Evolutionary conservation across 441 rosid genomes (phyloP), one percentile per base, ranked within the genome.

Genomic region (Dalechampia spathulata): DNA sequence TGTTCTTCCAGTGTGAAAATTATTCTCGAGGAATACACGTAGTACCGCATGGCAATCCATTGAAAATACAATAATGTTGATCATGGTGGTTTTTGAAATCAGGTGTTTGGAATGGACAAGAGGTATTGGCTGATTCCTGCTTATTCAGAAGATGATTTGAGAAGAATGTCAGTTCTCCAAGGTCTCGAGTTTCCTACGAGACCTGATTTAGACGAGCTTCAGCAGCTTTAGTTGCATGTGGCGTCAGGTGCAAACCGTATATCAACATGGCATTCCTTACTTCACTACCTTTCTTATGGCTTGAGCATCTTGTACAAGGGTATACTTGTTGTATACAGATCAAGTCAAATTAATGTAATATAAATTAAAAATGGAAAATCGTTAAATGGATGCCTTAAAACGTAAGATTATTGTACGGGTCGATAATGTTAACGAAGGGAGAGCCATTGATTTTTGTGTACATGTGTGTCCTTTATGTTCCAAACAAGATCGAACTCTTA

Each of bases 31-130:
- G n/a, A n/a, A n/a, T n/a, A n/a, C n/a, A n/a, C n/a, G n/a, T n/a
- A n/a, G n/a, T n/a, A n/a, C n/a, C n/a, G n/a, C n/a, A n/a, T n/a
- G n/a, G n/a, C n/a, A n/a, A n/a, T n/a, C n/a, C n/a, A n/a, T n/a
- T n/a, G n/a, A n/a, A n/a, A n/a, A n/a, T n/a, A n/a, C n/a, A n/a
- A 27, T 34, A 15, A 17, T 28, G 40, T 12, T 34, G 25, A 56
- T 67, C 48, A n/a, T 39, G 37, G 11, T 53, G 16, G 27, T 28
- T 20, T 30, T 30, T 39, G 41, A 46, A 6, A 26, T 59, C 70
- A 91, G 98, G 98, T 91, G 32, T 81, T 91, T 20, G 95, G 96
- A 57, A 81, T 65, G 52, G 82, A 79, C 57, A 86, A 80, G 75
- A 74, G 72, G 56, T 83, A 78, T 75, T 91, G 96, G 96, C 75